Conservation (phyloP, 2,329 filamentous ascomycete species). For the Penicillium psychrosexuale region DNA sequence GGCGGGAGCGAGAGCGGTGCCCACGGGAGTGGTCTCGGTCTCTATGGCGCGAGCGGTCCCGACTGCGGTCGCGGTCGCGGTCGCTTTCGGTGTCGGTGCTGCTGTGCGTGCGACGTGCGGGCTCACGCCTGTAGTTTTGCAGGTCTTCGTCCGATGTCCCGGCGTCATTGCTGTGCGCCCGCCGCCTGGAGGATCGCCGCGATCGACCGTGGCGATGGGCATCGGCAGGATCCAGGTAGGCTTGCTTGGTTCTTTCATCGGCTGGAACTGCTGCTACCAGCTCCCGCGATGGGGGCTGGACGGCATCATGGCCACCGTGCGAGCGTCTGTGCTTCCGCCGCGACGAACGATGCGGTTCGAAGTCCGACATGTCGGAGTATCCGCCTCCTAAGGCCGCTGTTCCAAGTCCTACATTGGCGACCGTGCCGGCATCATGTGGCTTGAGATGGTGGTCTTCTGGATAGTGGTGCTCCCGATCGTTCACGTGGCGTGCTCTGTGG, state of each 20-base stretch:
- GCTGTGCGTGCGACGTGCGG: conserved; percentile 22
- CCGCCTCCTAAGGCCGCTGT: conserved; percentile 37
- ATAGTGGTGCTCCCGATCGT: conserved; percentile 14
- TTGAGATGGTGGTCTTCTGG: conserved; percentile 24
- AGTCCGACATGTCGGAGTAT: conserved; percentile 35
- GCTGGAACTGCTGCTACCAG: conserved; percentile 11
- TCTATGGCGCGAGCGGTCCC: conserved; percentile 14
- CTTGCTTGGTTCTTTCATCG: conserved; percentile 2
- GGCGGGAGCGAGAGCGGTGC: conserved; percentile 26
- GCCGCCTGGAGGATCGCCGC: conserved; percentile 23
- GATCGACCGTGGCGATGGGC: conserved; percentile 23
- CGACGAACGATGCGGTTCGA: conserved; percentile 20
- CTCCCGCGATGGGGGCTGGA: conserved; percentile 15
- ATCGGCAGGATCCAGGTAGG: conserved; percentile 17
- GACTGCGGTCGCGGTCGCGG: conserved; percentile 14
- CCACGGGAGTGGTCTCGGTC: conserved; percentile 20
- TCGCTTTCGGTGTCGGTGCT: conserved; percentile 27
- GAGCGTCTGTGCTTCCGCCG: conserved; percentile 22
- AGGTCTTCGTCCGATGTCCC: conserved; percentile 36
- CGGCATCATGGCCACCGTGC: conserved; percentile 17
- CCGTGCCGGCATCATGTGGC: conserved; percentile 13
- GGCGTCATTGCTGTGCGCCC: conserved; percentile 26
- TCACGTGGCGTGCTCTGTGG: conserved; percentile 23
- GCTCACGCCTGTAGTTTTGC: conserved; percentile 30
- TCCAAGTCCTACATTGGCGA: conserved; percentile 31